Evolutionary conservation across 1,139 yeast genomes (phyloP).

Genomic region (Kodamaea sp.): DNA sequence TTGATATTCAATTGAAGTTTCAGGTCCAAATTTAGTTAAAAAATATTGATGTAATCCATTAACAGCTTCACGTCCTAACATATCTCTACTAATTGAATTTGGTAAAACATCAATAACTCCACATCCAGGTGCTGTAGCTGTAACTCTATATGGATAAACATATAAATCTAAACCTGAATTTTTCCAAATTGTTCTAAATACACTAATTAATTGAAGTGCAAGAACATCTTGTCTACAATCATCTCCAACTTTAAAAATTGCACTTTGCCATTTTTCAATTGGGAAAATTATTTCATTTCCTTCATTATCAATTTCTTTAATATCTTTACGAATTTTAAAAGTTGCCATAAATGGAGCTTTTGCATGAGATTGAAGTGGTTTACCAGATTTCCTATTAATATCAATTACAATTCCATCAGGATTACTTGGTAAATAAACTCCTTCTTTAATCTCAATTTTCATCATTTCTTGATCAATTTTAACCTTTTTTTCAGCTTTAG

Average conservation of each 20-base stretch:
- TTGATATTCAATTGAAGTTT: conserved; percentile 84
- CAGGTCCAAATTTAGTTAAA: conserved; percentile 90
- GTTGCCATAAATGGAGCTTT: conserved; percentile 98
- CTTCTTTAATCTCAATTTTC: conserved; percentile 68
- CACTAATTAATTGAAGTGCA: conserved; percentile 86
- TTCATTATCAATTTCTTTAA: conserved; percentile 41
- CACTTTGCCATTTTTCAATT: conserved; percentile 80
- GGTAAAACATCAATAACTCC: conserved; percentile 98
- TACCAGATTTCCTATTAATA: conserved; percentile 87
- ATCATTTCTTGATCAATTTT: conserved; percentile 97
- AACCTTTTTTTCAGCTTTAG: conserved; percentile 93
- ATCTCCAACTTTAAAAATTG: conserved; percentile 98
- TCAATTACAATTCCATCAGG: conserved; percentile 95
- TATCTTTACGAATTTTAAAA: conserved; percentile 70
- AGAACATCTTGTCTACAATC: conserved; percentile 97
- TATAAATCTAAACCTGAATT: conserved; percentile 83
- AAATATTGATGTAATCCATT: conserved; percentile 94
- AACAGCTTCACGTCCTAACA: conserved; percentile 98
- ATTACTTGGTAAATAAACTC: conserved; percentile 91
- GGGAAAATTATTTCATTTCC: conserved; percentile 33
- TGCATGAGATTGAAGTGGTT: conserved; percentile 97
- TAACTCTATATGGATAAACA: conserved; percentile 91
- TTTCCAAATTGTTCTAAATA: conserved; percentile 88
- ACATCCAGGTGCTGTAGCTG: conserved; percentile 99
- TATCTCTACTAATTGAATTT: conserved; percentile 90